Evolutionary conservation across 2,329 filamentous ascomycete genomes (phyloP), one percentile per base, ranked within the genome.

Genomic region (Botrytis galanthina): DNA sequence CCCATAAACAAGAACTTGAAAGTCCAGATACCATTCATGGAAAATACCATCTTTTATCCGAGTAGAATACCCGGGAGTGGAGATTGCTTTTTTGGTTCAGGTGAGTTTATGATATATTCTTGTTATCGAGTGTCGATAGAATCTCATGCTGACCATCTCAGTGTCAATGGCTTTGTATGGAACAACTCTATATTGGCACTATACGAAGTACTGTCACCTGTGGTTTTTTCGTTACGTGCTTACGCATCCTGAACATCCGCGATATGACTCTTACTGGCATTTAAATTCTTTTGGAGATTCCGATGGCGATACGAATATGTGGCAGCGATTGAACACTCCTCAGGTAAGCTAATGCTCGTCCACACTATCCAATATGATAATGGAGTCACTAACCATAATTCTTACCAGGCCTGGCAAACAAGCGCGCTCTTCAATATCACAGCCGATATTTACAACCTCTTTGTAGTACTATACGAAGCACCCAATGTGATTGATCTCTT

Each of bases 371-470:
- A 8, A 26, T 29, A 9, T 18, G 29, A 42, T 18, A 2, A 44
- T 42, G 12, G 1, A 26, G 5, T 6, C 8, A 26, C 66, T 59
- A 29, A 69, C 2, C 22, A 39, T 16, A 32, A 32, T 8, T 22
- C 6, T 32, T 18, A 57, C 20, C 54, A 69, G 66, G 66, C 66
- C n/a, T 69, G 66, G 66, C 66, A 69, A 42, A 18, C 16, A 26
- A 29, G 35, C 18, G n/a, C 42, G 6, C 66, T 69, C 12, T 57
- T 69, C 48, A 69, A 32, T 10, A 37, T 69, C 14, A 69, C 66
- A 32, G 66, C 66, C 18, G 66, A 69, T 39, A 69, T 69, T 37
- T 69, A 32, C 48, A 59, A 69, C 4, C 66, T 69, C 10, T 69
- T 69, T 10, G 29, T 69, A 32, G 37, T 57, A 5, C 66, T 69